phyloP scores from a whole-genome alignment of 2,329 filamentous ascomycete species.

The Fusarium keratoplasticum region DNA sequence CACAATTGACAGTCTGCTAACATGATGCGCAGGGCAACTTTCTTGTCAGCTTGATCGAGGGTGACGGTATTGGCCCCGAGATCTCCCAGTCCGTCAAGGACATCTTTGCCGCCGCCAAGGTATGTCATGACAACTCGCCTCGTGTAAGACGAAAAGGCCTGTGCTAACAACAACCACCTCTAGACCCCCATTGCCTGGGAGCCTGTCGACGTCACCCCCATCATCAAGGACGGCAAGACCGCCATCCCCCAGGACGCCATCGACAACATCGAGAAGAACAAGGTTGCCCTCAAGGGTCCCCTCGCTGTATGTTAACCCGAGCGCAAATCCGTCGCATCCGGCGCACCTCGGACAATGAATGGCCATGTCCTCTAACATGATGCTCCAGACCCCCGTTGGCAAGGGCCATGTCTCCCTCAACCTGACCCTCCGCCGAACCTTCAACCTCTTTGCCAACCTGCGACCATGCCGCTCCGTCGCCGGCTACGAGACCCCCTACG shows the following conservation, averaged over 20 bases:
- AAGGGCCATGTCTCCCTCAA: constrained; percentile 99
- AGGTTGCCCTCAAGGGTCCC: constrained; percentile 97
- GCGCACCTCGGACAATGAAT: neutral
- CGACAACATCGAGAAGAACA: constrained; percentile 92
- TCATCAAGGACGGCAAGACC: constrained; percentile 94
- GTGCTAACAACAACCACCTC: constrained; percentile 40
- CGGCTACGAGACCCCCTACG: constrained; percentile 98
- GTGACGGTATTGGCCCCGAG: constrained; percentile 98
- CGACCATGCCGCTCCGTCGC: constrained; percentile 97
- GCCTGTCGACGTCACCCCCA: constrained; percentile 93
- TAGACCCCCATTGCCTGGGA: constrained; percentile 96
- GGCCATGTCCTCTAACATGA: constrained; percentile 25
- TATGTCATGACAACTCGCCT: constrained; percentile 56
- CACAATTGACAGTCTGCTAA: constrained; percentile 42
- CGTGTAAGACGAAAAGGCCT: neutral
- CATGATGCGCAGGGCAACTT: constrained; percentile 79
- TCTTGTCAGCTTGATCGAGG: constrained; percentile 97
- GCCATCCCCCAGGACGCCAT: constrained; percentile 94
- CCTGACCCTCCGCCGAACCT: constrained; percentile 96
- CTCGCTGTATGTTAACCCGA: constrained; percentile 76
- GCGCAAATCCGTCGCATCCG: constrained; percentile 17
- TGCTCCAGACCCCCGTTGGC: constrained; percentile 84
- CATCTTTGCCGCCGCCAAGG: constrained; percentile 95
- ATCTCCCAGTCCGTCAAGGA: constrained; percentile 98
- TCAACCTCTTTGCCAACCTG: constrained; percentile 99